Evolutionary conservation across 1,139 yeast species (phyloP).

Genomic region (Yamadazyma triangularis): DNA sequence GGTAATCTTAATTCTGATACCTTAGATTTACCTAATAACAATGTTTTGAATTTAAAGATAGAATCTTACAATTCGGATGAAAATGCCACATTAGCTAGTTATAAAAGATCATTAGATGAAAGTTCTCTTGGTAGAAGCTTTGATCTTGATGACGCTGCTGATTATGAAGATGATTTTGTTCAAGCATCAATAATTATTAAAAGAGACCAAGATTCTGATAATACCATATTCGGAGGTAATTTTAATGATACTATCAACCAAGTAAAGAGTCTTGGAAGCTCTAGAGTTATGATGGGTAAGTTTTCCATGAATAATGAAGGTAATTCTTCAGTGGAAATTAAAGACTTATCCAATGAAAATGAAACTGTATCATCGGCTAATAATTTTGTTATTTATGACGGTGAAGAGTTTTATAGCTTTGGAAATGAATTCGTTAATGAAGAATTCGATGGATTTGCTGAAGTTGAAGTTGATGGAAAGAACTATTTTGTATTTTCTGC

Average conservation of each 20-base stretch:
- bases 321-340: conserved; percentile 16
- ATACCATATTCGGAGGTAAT: conserved; percentile 21
- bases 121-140: neutral
- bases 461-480: conserved; percentile 27
- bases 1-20: conserved; percentile 49
- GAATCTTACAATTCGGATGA: conserved; percentile 27
- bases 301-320: conserved; percentile 20
- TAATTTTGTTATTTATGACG: conserved; percentile 28
- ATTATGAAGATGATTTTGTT: conserved; percentile 1
- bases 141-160: conserved; percentile 2
- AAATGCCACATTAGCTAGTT: conserved; percentile 22
- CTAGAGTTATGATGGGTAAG: conserved; percentile 29
- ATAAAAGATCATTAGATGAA: conserved; percentile 5
- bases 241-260: conserved; percentile 28
- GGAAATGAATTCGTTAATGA: conserved; percentile 27
- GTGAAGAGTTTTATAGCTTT: conserved; percentile 33
- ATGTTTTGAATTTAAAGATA: conserved; percentile 25
- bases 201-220: conserved; percentile 19
- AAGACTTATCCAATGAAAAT: conserved; percentile 29
- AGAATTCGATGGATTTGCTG: conserved; percentile 29
- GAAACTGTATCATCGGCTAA: conserved; percentile 22
- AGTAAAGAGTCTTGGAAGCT: conserved; percentile 17
- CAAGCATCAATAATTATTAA: conserved; percentile 10
- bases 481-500: conserved; percentile 38
- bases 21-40: conserved; percentile 23